Conservation (phyloP, 2,329 filamentous ascomycete species). For the Fusarium camptoceras region DNA sequence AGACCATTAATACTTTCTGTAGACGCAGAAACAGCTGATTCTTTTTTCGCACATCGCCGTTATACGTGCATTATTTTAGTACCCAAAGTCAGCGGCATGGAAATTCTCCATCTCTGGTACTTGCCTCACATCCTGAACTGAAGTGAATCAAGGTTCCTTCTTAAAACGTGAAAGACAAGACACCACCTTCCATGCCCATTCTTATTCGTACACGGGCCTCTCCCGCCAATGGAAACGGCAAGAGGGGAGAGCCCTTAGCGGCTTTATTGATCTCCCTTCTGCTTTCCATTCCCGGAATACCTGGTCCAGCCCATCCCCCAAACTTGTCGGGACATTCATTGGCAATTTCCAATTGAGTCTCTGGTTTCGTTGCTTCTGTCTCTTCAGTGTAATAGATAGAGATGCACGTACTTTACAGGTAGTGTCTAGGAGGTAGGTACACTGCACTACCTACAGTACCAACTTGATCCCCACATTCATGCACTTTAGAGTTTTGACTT, state of each 20-base stretch:
- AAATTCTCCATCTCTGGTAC: neutral
- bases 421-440: neutral
- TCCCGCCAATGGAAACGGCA: conserved; percentile 31
- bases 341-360: conserved; percentile 20
- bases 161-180: conserved; percentile 16
- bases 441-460: neutral
- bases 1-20: conserved; percentile 6
- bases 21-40: conserved; percentile 19
- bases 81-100: neutral
- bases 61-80: neutral
- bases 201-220: conserved; percentile 24
- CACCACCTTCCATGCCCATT: neutral
- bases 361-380: conserved; percentile 7
- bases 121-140: neutral
- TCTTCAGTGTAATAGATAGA: neutral
- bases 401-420: neutral
- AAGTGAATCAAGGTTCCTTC: conserved; percentile 22
- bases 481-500: neutral
- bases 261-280: conserved; percentile 39
- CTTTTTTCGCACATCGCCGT: conserved; percentile 7
- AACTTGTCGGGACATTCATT: conserved; percentile 17
- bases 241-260: conserved; percentile 39
- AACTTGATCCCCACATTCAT: neutral
- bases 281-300: conserved; percentile 29
- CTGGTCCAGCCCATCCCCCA: conserved; percentile 14